Percentiles rank a stretch among this genome's conserved stretches.
These are phyloP conservation scores for Cunninghamia lanceolata DNA, from an alignment of 75 land plant genomes.

Conservation along the genomic window DNA sequence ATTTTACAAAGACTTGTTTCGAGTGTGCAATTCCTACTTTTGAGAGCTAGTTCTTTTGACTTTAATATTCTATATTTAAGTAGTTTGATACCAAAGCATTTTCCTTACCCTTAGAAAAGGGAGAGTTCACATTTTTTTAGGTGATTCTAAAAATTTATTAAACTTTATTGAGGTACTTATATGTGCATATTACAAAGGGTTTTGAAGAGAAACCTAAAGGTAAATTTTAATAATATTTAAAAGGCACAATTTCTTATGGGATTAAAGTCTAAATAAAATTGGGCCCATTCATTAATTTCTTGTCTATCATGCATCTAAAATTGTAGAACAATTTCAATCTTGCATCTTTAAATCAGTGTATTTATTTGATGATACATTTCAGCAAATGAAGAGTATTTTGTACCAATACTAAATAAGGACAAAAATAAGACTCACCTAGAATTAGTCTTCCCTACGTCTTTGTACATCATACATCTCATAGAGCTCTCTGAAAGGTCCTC, in stretches of 20 bases:
- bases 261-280: neutral
- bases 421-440: conserved; percentile 14
- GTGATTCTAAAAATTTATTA: too few relatives aligned
- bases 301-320: neutral
- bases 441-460: too few relatives aligned
- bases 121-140: too few relatives aligned
- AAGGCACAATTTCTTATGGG: neutral
- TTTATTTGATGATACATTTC: too few relatives aligned
- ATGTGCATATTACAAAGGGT: neutral
- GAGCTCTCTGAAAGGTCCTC: too few relatives aligned
- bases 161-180: neutral
- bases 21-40: neutral
- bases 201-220: neutral
- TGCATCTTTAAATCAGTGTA: neutral
- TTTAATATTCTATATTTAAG: too few relatives aligned
- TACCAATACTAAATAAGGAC: neutral
- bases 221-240: neutral
- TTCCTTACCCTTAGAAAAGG: neutral
- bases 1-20: neutral
- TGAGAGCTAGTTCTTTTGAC: neutral
- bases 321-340: neutral
- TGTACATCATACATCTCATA: too few relatives aligned
- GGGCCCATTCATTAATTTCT: too few relatives aligned
- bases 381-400: neutral
- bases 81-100: neutral